Evolutionary conservation across 192 early-diverging fungal species (phyloP), one percentile per base, ranked within the genome.

Genomic region (Jimgerdemannia flammicorona): DNA sequence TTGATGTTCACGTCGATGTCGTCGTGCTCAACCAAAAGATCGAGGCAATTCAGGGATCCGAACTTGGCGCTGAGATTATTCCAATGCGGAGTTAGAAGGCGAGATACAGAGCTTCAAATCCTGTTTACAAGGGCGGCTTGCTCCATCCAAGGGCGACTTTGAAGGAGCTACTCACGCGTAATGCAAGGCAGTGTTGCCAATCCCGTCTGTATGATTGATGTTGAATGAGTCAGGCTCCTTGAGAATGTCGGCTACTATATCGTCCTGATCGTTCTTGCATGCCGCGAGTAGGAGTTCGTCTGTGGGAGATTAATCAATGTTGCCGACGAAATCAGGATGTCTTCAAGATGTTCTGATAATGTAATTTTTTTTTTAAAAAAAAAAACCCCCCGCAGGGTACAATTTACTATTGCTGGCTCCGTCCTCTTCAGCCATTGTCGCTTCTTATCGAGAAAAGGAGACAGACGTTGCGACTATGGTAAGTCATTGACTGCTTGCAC

Each of bases 281-380:
- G 93, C 93, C 10, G 89, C 87, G 69, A 91, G 78, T 63, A 94
- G 81, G 69, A 88, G 86, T 72, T 92, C 90, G 78, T 92, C 90
- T 93, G 49, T 14, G 49, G 6, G 14, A 14, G 8, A 59, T 10
- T 59, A 14, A 59, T 59, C 8, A 59, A 14, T 59, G 49, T 59
- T 6, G 14, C 8, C 49, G 49, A 10, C 8, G 14, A 59, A 10
- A 14, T 10, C 14, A 14, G 14, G 49, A 59, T 14, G 49, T 6
- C 49, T 59, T 10, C 14, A 59, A 59, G 29, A 29, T 29, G 29
- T 14, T 59, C 49, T 59, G 0, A 59, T 10, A 14, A 59, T 59
- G 2, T 59, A 59, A 2, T 59, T 59, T 6, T 59, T 59, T 6
- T 14, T 10, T 6, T 59, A 59, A 14, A 54, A n/a, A n/a, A n/a